A percentile compares a stretch with the other conserved stretches of the same genome.
Evolutionary conservation across 805 yeast genomes (phyloP).

Genomic region (Tanozyma kutaoensis): DNA sequence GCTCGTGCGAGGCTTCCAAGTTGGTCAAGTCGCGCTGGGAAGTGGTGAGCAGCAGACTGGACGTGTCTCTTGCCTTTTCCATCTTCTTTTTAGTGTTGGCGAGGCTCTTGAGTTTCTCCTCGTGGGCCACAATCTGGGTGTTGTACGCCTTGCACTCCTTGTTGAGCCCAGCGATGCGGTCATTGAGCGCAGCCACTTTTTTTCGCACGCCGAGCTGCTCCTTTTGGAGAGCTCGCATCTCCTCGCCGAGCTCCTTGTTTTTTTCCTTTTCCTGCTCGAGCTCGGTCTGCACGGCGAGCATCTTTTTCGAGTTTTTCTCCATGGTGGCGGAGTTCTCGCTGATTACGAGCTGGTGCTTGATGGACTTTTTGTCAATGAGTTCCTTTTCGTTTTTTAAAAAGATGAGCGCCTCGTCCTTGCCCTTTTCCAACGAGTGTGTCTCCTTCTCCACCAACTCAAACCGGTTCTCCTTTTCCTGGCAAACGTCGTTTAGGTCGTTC

Average conservation of each 20-base stretch:
- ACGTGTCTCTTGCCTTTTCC: slow-evolving; percentile 36
- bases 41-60: slow-evolving; percentile 30
- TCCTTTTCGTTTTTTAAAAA: slow-evolving; percentile 55
- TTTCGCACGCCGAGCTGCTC: slow-evolving; percentile 4
- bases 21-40: slow-evolving; percentile 33
- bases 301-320: slow-evolving; percentile 19
- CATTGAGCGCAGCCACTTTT: slow-evolving; percentile 5
- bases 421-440: slow-evolving; percentile 47
- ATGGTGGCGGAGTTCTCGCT: slow-evolving; percentile 26
- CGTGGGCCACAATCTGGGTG: slow-evolving; percentile 51
- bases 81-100: slow-evolving; percentile 45
- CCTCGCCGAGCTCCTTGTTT: slow-evolving; percentile 19
- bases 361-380: slow-evolving; percentile 37
- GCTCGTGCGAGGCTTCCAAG: slow-evolving; percentile 29
- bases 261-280: slow-evolving; percentile 30
- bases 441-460: slow-evolving; percentile 73
- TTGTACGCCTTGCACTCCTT: slow-evolving; percentile 18
- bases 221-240: background rate
- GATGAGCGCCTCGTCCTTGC: slow-evolving; percentile 55
- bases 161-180: slow-evolving; percentile 8
- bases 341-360: slow-evolving; percentile 41
- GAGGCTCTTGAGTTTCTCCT: slow-evolving; percentile 65
- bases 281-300: slow-evolving; percentile 26
- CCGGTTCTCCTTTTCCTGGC: slow-evolving; percentile 69
- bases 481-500: slow-evolving; percentile 67